These are phyloP conservation scores for Neonectria coccinea DNA, from an alignment of 2,329 filamentous ascomycete genomes.

Conservation along the genomic window DNA sequence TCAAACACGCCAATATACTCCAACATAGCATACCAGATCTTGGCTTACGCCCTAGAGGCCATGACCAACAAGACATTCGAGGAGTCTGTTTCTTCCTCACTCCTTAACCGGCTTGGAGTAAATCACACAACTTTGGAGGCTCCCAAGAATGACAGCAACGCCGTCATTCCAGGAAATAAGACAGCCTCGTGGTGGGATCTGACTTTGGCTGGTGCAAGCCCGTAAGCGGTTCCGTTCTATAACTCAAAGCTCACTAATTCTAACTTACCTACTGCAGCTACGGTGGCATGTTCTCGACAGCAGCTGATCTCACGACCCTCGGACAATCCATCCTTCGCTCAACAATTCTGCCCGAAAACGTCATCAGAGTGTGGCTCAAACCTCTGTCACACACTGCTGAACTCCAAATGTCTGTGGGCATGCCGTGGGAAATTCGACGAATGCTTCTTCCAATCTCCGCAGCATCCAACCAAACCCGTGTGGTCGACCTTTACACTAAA, in stretches of 20 bases:
- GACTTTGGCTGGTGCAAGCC: constrained; percentile 5
- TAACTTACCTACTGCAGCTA: not conserved
- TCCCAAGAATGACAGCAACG: constrained; percentile 18
- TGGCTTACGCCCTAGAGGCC: constrained; percentile 20
- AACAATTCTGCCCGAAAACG: not conserved
- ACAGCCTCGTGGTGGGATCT: constrained; percentile 10
- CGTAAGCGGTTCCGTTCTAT: constrained; percentile 4
- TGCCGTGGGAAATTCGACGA: constrained; percentile 60
- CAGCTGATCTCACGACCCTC: constrained; percentile 5
- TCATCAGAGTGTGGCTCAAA: constrained; percentile 54
- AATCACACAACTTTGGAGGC: constrained; percentile 19
- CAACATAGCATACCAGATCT: constrained; percentile 22
- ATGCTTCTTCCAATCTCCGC: constrained; percentile 12
- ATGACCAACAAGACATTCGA: constrained; percentile 21
- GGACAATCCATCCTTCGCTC: constrained; percentile 20
- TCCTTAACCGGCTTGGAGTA: constrained; percentile 15
- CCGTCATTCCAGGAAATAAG: constrained; percentile 17
- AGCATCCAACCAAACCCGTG: constrained; percentile 47
- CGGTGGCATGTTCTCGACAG: constrained; percentile 18
- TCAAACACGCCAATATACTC: constrained; percentile 26
- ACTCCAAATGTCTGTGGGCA: constrained; percentile 53
- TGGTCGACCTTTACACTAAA: constrained; percentile 60
- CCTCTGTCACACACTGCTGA: constrained; percentile 52
- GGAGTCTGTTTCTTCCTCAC: constrained; percentile 4
- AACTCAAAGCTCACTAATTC: not conserved